phyloP scores from a whole-genome alignment of 2,329 filamentous ascomycete species.

The Exophiala viscosa region DNA sequence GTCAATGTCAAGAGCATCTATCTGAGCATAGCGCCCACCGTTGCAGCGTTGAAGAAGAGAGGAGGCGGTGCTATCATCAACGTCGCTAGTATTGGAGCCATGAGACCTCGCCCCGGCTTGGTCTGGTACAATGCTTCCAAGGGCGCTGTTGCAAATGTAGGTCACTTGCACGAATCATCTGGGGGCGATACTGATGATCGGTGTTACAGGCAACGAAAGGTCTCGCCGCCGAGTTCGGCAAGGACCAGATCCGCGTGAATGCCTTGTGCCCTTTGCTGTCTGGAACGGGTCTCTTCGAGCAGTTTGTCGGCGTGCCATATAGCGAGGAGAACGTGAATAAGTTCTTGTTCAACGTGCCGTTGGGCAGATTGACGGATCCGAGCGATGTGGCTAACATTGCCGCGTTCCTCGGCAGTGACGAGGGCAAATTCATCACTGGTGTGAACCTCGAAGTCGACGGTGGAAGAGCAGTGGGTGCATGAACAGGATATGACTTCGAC shows the following conservation, averaged over 20 bases:
- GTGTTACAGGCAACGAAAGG: conserved; percentile 52
- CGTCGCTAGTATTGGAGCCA: conserved; percentile 43
- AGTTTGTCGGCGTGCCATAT: conserved; percentile 40
- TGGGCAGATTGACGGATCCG: conserved; percentile 42
- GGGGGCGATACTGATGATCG: background rate
- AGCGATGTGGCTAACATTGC: conserved; percentile 68
- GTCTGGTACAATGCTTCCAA: conserved; percentile 48
- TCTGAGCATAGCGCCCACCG: conserved; percentile 33
- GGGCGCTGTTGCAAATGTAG: conserved; percentile 43
- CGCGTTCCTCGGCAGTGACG: conserved; percentile 61
- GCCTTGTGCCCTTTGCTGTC: conserved; percentile 62
- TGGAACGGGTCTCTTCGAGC: conserved; percentile 58
- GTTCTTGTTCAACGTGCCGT: conserved; percentile 43
- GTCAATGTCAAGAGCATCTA: conserved; percentile 46
- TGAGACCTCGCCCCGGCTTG: conserved; percentile 40
- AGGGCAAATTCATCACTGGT: conserved; percentile 62
- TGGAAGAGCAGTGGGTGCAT: conserved; percentile 22
- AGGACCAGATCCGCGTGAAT: conserved; percentile 48
- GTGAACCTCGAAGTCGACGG: conserved; percentile 28
- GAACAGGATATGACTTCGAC: background rate
- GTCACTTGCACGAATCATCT: conserved; percentile 6
- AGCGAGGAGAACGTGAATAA: conserved; percentile 44
- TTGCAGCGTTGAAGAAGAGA: conserved; percentile 38
- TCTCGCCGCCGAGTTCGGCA: conserved; percentile 48
- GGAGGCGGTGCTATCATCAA: conserved; percentile 45